Evolutionary conservation across 179 eudicot genomes (phyloP).

Genomic region (Beta lomatogona): DNA sequence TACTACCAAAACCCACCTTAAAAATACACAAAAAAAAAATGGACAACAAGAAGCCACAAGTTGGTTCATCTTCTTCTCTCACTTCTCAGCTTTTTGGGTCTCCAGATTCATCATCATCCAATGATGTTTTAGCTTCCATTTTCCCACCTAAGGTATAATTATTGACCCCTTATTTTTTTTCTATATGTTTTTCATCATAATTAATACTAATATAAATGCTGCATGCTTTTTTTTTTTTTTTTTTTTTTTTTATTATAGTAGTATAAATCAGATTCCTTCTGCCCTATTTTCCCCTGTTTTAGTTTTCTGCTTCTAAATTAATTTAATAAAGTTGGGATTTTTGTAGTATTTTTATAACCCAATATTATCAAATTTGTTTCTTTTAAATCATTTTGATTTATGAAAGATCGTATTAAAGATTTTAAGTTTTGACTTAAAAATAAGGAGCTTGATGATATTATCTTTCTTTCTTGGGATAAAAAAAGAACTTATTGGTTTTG

Average conservation of each 20-base stretch:
- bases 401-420: too few relatives aligned
- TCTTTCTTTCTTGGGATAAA: too few relatives aligned
- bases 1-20: background rate
- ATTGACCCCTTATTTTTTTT: background rate
- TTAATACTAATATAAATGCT: background rate
- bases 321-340: background rate
- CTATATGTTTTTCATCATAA: background rate
- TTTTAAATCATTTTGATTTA: too few relatives aligned
- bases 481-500: background rate
- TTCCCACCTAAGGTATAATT: conserved; percentile 40
- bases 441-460: too few relatives aligned
- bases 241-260: background rate
- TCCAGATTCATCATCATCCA: conserved; percentile 29
- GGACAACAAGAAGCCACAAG: conserved; percentile 35
- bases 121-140: conserved; percentile 46
- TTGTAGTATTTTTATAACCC: background rate
- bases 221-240: background rate
- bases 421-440: background rate
- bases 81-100: conserved; percentile 46
- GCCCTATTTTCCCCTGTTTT: conserved; percentile 14
- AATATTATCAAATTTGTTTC: too few relatives aligned
- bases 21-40: background rate
- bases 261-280: background rate
- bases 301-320: background rate
- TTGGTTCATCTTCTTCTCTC: conserved; percentile 31